Evolutionary conservation across 179 eudicot species (phyloP).

Genomic region (Spergularia azorica): DNA sequence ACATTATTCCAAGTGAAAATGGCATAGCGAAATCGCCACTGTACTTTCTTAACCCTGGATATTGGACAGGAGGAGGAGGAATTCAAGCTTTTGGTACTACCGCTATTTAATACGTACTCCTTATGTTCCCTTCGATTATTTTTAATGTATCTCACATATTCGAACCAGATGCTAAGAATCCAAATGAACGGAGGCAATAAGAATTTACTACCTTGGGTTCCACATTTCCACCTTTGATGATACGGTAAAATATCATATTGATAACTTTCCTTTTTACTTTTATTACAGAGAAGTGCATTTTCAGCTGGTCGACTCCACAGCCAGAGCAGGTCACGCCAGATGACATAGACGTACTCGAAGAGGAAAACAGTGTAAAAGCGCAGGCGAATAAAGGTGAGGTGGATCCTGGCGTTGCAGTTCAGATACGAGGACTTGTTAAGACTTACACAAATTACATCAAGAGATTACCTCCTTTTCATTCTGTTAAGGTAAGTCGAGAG

Average conservation of each 20-base stretch:
- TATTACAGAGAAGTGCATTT: slow-evolving; percentile 41
- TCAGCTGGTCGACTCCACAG: slow-evolving; percentile 49
- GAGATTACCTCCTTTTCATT: slow-evolving; percentile 47
- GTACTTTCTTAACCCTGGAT: slow-evolving; percentile 72
- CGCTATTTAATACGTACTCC: no score
- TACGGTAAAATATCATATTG: no score
- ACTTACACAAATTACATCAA: slow-evolving; percentile 36
- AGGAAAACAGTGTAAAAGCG: slow-evolving; percentile 68
- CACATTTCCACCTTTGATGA: no score
- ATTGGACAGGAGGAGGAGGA: slow-evolving; percentile 76
- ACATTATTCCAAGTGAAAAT: slow-evolving; percentile 59
- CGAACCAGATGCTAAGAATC: no score
- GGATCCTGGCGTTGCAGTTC: slow-evolving; percentile 71
- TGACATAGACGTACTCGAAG: slow-evolving; percentile 77
- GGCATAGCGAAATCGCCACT: slow-evolving; percentile 65
- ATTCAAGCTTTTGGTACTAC: slow-evolving; percentile 54
- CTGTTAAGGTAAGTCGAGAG: slow-evolving; percentile 54
- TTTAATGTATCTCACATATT: no score
- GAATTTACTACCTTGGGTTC: no score
- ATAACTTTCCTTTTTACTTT: not conserved
- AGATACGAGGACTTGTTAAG: slow-evolving; percentile 78
- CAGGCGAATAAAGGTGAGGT: slow-evolving; percentile 42
- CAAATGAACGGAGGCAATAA: no score
- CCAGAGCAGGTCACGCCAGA: slow-evolving; percentile 48
- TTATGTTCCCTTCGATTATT: no score